Evolutionary conservation across 345 rosid genomes (phyloP).

Genomic region (Eucalyptus marginata): DNA sequence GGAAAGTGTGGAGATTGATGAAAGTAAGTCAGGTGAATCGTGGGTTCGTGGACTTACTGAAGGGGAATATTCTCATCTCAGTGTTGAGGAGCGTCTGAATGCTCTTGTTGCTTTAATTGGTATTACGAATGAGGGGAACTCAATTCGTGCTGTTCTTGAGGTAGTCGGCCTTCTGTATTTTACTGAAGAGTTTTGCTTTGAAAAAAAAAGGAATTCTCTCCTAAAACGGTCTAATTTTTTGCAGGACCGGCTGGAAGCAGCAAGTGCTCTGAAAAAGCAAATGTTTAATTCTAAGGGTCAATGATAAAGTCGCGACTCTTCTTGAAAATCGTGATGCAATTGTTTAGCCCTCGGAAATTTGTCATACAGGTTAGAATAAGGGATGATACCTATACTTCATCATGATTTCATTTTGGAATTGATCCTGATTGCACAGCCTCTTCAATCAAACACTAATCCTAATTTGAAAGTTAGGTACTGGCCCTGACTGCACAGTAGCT

Average conservation of each 20-base stretch:
- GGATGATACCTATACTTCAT: no score
- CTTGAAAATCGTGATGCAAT: no score
- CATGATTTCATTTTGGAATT: no score
- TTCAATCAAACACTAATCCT: no score
- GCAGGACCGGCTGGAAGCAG: conserved; percentile 96
- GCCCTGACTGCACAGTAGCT: no score
- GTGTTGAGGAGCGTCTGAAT: conserved; percentile 89
- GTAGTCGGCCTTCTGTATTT: conserved; percentile 15
- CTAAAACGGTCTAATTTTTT: not conserved
- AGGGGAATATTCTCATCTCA: conserved; percentile 88
- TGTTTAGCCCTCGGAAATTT: no score
- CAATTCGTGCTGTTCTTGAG: conserved; percentile 84
- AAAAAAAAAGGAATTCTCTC: not conserved
- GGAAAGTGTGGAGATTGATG: conserved; percentile 60
- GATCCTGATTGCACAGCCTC: no score
- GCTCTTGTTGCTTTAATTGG: conserved; percentile 79
- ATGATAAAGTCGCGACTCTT: no score
- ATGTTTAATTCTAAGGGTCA: no score
- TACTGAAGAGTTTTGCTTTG: not conserved
- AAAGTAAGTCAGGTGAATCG: conserved; percentile 63
- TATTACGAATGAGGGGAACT: conserved; percentile 85
- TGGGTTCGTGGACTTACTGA: conserved; percentile 93
- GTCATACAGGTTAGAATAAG: no score
- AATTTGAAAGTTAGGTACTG: no score
- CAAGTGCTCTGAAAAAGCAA: not conserved